Evolutionary conservation across 768 basidiomycete genomes (phyloP), one percentile per base, ranked within the genome.

Genomic region (Collybia sordida): DNA sequence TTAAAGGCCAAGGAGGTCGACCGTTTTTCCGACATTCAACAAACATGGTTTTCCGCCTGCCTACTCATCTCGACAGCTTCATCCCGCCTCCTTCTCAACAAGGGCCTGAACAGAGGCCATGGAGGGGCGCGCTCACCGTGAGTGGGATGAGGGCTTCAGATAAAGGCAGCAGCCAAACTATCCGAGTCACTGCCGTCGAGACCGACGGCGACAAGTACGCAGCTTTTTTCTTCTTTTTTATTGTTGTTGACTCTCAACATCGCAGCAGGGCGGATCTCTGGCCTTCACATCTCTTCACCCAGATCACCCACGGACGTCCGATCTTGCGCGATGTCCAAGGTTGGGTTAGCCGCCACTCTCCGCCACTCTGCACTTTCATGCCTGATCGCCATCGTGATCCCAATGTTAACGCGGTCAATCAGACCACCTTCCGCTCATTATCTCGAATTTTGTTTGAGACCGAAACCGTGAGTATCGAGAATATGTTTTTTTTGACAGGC

Each of bases 151-250:
- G 77, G 50, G 53, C 70, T 55, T 72, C 75, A 55, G 76, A 79
- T 59, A 72, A 70, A 57, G 69, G 67, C 53, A 72, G 70, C 58
- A 75, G 65, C 56, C 80, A 81, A 59, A 75, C 78, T 51, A 72
- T 85, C 43, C 72, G 68, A 45, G 80, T 84, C 57, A 82, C 82
- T 23, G 83, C 82, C 21, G 82, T 83, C 37, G 85, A 86, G 69
- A 85, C 81, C 27, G 84, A 85, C 61, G 83, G 84, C n/a, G 81
- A 86, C 58, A 82, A 75, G 85, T 86, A 72, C 63, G 82, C 74
- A 41, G 35, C 39, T 42, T 34, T 27, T 47, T 47, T 31, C 38
- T 55, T 40, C 35, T 37, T 41, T 21, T 35, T 45, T 42, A 49
- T 48, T 54, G 46, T 53, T 56, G 47, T 60, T 73, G 53, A 69